phyloP scores from a whole-genome alignment of 352 stramenopile species.

The Phytophthora chlamydospora region DNA sequence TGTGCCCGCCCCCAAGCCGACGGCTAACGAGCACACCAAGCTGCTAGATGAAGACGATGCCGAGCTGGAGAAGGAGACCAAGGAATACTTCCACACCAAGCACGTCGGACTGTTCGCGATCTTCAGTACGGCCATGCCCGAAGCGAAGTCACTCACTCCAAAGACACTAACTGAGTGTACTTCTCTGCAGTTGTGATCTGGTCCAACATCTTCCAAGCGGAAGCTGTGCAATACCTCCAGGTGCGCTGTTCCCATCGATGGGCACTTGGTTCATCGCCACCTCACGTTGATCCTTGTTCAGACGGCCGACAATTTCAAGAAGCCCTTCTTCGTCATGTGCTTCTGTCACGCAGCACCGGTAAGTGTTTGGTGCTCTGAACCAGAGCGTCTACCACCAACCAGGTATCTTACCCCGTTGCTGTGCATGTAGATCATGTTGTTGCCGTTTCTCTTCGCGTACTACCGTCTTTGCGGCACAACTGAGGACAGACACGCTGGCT shows the following conservation, averaged over 20 bases:
- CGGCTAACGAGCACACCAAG: slow-evolving; percentile 21
- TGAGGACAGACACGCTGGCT: slow-evolving; percentile 20
- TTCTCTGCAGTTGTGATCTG: slow-evolving; percentile 31
- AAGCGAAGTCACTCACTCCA: not conserved
- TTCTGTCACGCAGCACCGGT: slow-evolving; percentile 51
- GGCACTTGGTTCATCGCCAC: no score
- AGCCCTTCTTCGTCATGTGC: slow-evolving; percentile 59
- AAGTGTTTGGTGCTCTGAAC: not conserved
- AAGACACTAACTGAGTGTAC: not conserved
- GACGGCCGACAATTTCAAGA: slow-evolving; percentile 38
- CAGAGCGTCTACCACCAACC: no score
- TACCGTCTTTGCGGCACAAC: slow-evolving; percentile 34
- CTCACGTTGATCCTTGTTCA: not conserved
- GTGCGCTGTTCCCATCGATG: no score
- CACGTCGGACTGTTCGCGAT: slow-evolving; percentile 25
- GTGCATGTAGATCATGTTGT: slow-evolving; percentile 27
- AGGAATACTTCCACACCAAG: slow-evolving; percentile 29
- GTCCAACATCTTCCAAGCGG: slow-evolving; percentile 31
- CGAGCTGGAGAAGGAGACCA: slow-evolving; percentile 19
- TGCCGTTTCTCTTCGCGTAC: slow-evolving; percentile 42
- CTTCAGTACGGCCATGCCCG: slow-evolving; percentile 6
- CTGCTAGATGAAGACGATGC: slow-evolving; percentile 21
- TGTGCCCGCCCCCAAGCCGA: no score
- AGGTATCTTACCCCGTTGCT: no score
- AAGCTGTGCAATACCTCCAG: no score